These are phyloP conservation scores for Spergularia bocconei DNA, from an alignment of 148 eudicot species.

Conservation along the genomic window DNA sequence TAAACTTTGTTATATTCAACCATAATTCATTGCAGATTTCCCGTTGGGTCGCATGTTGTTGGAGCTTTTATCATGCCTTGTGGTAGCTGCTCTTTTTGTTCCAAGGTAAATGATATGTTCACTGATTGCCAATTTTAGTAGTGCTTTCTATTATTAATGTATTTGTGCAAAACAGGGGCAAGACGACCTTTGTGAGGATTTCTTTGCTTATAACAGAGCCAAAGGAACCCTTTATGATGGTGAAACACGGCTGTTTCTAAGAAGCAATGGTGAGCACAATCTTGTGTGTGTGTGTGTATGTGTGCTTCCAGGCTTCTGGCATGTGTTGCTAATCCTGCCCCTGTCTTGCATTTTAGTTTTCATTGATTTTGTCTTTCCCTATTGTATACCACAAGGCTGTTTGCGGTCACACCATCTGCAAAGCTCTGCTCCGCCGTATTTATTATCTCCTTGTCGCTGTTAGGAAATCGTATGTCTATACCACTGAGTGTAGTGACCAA, in stretches of 20 bases:
- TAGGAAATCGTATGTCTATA: no score
- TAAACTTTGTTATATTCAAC: conserved; percentile 10
- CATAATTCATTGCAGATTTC: conserved; percentile 51
- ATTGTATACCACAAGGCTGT: not conserved
- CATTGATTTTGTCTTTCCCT: not conserved
- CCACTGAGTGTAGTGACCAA: no score
- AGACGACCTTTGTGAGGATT: conserved; percentile 92
- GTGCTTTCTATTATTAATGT: conserved; percentile 4
- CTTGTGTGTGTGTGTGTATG: conserved; percentile 4
- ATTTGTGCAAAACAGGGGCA: conserved; percentile 61
- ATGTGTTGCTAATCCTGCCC: not conserved
- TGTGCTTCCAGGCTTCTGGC: not conserved
- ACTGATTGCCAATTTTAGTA: conserved; percentile 3
- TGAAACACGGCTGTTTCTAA: conserved; percentile 89
- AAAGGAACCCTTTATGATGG: conserved; percentile 99
- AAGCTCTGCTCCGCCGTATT: no score
- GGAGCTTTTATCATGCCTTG: conserved; percentile 99
- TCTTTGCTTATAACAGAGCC: conserved; percentile 96
- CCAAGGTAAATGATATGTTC: conserved; percentile 46
- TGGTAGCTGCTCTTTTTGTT: conserved; percentile 88
- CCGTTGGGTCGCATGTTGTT: conserved; percentile 85
- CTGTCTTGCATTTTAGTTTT: not conserved
- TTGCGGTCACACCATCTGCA: not conserved
- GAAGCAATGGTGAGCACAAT: conserved; percentile 57
- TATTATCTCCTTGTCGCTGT: no score